Conservation (phyloP, 306 rosid genomes). For the Castanopsis chinensis region DNA sequence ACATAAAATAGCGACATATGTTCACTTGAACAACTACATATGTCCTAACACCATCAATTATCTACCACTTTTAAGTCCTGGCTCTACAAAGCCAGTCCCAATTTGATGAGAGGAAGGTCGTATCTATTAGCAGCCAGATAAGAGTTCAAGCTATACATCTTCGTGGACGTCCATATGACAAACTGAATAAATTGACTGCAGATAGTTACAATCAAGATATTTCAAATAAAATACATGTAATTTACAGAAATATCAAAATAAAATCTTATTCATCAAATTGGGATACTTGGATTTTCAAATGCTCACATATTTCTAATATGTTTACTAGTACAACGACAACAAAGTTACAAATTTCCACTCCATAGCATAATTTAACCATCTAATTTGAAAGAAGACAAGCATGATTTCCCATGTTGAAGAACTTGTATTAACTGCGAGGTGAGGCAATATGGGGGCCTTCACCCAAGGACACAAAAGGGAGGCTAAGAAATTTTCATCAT, state of each 20-base stretch:
- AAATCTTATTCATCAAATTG: neutral
- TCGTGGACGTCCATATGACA: neutral
- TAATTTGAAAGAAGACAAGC: slow-evolving; percentile 15
- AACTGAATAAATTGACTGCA: too few species aligned
- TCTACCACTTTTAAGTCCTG: neutral
- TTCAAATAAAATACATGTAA: too few species aligned
- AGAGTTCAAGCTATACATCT: neutral
- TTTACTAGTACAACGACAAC: neutral
- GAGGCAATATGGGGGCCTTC: neutral
- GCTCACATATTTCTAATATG: neutral
- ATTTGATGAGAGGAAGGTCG: neutral
- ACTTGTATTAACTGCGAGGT: neutral
- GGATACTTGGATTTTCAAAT: slow-evolving; percentile 1
- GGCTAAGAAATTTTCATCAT: slow-evolving; percentile 43
- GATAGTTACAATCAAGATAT: too few species aligned
- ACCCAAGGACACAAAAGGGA: slow-evolving; percentile 9
- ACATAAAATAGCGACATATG: too few species aligned
- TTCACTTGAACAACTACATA: too few species aligned
- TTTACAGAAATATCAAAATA: neutral
- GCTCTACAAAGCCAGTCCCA: neutral
- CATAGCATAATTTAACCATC: neutral
- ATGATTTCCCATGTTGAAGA: slow-evolving; percentile 13
- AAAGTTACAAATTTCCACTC: neutral
- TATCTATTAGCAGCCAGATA: neutral
- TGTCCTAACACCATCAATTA: too few species aligned